Base-by-base conservation (phyloP, 1,139 yeast species). In the Diutina ranongensis region DNA sequence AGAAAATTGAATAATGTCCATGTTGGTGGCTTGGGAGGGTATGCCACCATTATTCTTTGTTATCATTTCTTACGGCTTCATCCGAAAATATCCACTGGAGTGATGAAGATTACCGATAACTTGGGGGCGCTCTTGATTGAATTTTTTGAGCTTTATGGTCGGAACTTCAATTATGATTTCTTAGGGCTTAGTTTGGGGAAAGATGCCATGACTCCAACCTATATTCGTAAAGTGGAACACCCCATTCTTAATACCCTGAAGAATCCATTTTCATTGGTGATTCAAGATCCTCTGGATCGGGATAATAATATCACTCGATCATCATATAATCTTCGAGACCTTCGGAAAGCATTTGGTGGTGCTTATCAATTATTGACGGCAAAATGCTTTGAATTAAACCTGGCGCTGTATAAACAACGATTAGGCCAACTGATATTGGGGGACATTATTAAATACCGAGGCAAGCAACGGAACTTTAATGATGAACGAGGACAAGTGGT, bases 1-100 rank as follows among this genome's bases (percentile, higher is more conserved):
- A 71, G 97, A 54, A 78, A 75, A 51, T 67, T 92, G 50, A 89
- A 92, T 57, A 85, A 87, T 55, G 98, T 92, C n/a, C 95, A 85
- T 57, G 82, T 83, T 20, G 99, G 99, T 48, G 98, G 98, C 0
- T 67, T 94, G 18, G 98, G 99, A 28, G 98, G 98, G 0, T 92
- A 84, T 58, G 80, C 97, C 8, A 86, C 89, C 21, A 87, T 89
- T 40, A 88, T 96, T 55, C 63, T 92, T 57, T 88, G 87, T 34
- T 83, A 83, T 56, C 83, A 95, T 31, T 89, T 92, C 58, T 63
- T 94, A 51, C 74, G 71, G 52, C 65, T 84, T 48, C 98, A 92
- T 61, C 97, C 97, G 12, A 72, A 88, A 53, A 57, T 89, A 4
- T 63, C 82, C 2, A 77, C 94, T 0, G 70, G 76, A 8, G 77